A percentile compares a stretch with the other conserved stretches of the same genome.
Evolutionary conservation across 2,329 filamentous ascomycete genomes (phyloP).

Genomic region (Penicillium sp.): DNA sequence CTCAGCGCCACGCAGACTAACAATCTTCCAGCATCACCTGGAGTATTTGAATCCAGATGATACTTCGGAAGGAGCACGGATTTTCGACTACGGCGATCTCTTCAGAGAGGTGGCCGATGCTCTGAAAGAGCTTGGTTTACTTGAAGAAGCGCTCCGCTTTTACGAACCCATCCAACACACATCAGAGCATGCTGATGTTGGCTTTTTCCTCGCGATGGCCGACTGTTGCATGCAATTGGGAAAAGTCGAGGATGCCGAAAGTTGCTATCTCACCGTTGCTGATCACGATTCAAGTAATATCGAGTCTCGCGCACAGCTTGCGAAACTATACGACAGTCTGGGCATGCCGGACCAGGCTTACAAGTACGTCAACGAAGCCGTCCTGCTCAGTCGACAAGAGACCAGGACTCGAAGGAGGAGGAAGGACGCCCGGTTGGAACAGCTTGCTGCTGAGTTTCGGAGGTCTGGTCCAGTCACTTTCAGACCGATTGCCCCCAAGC

Average conservation of each 20-base stretch:
- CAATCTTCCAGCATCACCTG: conserved; percentile 53
- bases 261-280: conserved; percentile 68
- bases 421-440: conserved; percentile 35
- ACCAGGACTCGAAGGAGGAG: conserved; percentile 25
- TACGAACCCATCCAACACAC: conserved; percentile 48
- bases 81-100: conserved; percentile 69
- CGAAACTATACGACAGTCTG: conserved; percentile 74
- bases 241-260: conserved; percentile 64
- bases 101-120: conserved; percentile 64
- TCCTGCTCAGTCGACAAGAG: conserved; percentile 53
- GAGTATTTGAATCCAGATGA: conserved; percentile 63
- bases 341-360: conserved; percentile 70
- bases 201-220: conserved; percentile 47
- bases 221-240: conserved; percentile 62
- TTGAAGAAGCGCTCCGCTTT: conserved; percentile 53
- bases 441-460: conserved; percentile 37
- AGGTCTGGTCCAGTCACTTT: conserved; percentile 16
- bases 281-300: conserved; percentile 66
- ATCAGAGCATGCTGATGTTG: conserved; percentile 43
- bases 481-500: conserved; percentile 18
- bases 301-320: conserved; percentile 70
- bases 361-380: conserved; percentile 68
- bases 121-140: conserved; percentile 47
- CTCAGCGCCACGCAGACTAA: too few relatives aligned
- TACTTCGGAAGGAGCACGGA: conserved; percentile 42